Percentiles rank a stretch among this genome's conserved stretches.
Evolutionary conservation across 2,329 filamentous ascomycete species (phyloP).

Genomic region (Apiospora hydei): DNA sequence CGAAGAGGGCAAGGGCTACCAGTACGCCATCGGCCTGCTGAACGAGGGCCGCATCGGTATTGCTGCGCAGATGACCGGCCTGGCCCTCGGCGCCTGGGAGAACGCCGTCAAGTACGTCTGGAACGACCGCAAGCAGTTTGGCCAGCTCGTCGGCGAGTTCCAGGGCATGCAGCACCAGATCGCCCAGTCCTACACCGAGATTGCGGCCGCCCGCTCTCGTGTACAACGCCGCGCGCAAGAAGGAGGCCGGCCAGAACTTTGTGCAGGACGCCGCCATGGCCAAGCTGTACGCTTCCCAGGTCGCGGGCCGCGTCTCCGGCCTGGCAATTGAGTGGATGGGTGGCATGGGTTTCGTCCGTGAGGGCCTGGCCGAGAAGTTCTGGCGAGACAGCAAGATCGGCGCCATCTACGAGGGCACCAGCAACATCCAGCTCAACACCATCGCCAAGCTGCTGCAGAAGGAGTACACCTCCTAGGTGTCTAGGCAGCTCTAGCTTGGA

Average conservation of each 20-base stretch:
- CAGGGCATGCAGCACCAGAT: conserved; percentile 99
- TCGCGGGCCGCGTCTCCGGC: conserved; percentile 85
- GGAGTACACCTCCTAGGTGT: conserved; percentile 57
- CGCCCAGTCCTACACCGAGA: conserved; percentile 94
- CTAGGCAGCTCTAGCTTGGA: neutral
- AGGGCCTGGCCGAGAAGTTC: conserved; percentile 97
- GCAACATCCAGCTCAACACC: conserved; percentile 75
- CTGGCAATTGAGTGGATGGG: conserved; percentile 99
- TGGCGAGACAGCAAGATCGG: conserved; percentile 99
- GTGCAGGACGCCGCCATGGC: conserved; percentile 97
- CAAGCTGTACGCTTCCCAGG: conserved; percentile 92
- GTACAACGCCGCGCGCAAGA: conserved; percentile 96
- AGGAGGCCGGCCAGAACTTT: conserved; percentile 96
- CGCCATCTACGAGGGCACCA: conserved; percentile 94
- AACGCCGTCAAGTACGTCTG: conserved; percentile 95
- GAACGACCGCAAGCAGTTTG: conserved; percentile 99
- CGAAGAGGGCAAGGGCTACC: conserved; percentile 91
- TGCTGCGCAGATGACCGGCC: conserved; percentile 97
- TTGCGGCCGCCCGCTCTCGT: conserved; percentile 88
- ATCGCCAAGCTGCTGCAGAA: conserved; percentile 70
- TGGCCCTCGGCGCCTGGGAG: conserved; percentile 93
- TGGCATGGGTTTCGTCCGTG: conserved; percentile 97
- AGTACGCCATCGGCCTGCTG: conserved; percentile 91
- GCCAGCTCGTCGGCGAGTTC: conserved; percentile 91
- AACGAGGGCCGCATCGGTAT: conserved; percentile 99